Conservation (phyloP, 31 red algal species). For the Asparagopsis taxiformis region DNA sequence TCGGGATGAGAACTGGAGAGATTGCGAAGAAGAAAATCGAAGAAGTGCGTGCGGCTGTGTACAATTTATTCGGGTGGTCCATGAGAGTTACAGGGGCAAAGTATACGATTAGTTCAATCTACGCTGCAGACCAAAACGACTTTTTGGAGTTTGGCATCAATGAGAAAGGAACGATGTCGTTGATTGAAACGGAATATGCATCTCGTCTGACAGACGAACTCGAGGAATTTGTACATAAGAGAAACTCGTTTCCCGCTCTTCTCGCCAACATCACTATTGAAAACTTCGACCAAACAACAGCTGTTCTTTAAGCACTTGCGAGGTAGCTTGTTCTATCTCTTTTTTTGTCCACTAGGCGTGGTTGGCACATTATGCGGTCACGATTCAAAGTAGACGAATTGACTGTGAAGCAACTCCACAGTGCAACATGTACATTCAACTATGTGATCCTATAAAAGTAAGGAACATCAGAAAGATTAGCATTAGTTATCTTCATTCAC, state of each 20-base stretch:
- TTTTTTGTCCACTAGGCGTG: too few relatives aligned
- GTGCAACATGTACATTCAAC: too few relatives aligned
- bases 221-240: conserved; percentile 48
- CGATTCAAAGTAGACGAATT: too few relatives aligned
- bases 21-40: conserved; percentile 85
- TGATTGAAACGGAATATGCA: conserved; percentile 72
- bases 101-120: conserved; percentile 69
- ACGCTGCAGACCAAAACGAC: conserved; percentile 73
- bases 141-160: conserved; percentile 64
- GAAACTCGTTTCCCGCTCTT: conserved; percentile 69
- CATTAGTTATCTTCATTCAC: too few relatives aligned
- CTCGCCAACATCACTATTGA: conserved; percentile 76
- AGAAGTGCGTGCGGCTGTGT: conserved; percentile 75
- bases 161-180: conserved; percentile 55
- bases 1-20: conserved; percentile 49
- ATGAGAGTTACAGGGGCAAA: conserved; percentile 71
- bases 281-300: conserved; percentile 86
- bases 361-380: too few relatives aligned
- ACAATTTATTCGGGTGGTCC: conserved; percentile 87
- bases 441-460: too few relatives aligned
- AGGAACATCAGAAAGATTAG: too few relatives aligned
- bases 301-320: too few relatives aligned
- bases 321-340: too few relatives aligned
- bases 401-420: too few relatives aligned
- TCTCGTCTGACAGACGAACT: conserved; percentile 36